A percentile compares a stretch with the other conserved stretches of the same genome.
Conservation (phyloP, 23 red algal species). For the Gracilaria domingensis region DNA sequence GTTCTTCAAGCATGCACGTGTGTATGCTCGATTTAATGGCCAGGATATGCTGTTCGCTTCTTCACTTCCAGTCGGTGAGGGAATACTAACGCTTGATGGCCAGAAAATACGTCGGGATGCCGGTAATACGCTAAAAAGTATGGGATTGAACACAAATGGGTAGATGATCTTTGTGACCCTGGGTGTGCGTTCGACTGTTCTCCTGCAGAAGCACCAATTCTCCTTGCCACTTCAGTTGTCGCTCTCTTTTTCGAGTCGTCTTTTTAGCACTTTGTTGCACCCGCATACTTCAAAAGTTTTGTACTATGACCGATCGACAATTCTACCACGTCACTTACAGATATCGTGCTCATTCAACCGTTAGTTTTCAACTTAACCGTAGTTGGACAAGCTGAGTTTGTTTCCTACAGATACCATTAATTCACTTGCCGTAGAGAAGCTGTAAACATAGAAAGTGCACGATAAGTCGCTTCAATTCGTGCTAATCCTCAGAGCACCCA, state of each 20-base stretch:
- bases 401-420: conserved; percentile 4
- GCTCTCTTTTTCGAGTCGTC: conserved; percentile 2
- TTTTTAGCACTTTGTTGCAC: background rate
- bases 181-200: background rate
- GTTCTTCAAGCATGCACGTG: conserved; percentile 76
- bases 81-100: conserved; percentile 75
- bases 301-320: background rate
- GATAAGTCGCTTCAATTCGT: background rate
- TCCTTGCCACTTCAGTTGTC: background rate
- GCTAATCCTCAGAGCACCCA: background rate
- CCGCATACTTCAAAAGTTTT: conserved; percentile 1
- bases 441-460: background rate
- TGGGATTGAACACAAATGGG: background rate
- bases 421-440: conserved; percentile 13
- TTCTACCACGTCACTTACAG: background rate
- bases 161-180: background rate
- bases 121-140: conserved; percentile 47
- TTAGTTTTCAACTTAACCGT: conserved; percentile 16
- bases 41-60: conserved; percentile 82
- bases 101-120: conserved; percentile 51
- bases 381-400: conserved; percentile 1
- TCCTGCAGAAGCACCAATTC: background rate
- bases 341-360: conserved; percentile 18
- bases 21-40: conserved; percentile 86
- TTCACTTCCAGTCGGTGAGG: conserved; percentile 61